Evolutionary conservation across 345 rosid species (phyloP), one percentile per base, ranked within the genome.

Genomic region (Populus tremula): DNA sequence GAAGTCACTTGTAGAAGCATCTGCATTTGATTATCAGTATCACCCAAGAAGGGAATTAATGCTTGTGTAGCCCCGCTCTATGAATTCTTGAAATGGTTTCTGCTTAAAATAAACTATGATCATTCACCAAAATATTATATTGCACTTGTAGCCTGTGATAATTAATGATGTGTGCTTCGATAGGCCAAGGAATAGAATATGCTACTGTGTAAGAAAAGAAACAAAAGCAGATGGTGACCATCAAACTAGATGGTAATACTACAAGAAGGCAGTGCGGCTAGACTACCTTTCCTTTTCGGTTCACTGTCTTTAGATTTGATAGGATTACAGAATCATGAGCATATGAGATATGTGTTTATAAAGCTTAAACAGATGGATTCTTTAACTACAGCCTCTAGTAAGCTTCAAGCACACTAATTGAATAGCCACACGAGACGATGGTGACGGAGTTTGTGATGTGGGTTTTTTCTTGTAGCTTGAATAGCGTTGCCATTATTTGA

Each of bases 361-460:
- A 73, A 62, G 77, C 75, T 76, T 78, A 29, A 38, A 38, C 8
- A 76, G 80, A 84, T 67, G 11, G 41, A 68, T 80, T 86, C 86
- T 71, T 71, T 14, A 31, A 43, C 18, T 39, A 80, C 66, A 50
- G 53, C 67, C 36, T 67, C 66, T 75, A 29, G 43, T 21, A 41
- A 81, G 82, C 89, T 84, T 78, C 83, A 84, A 74, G 74, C 79
- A 59, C 72, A 74, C 85, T 66, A 69, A 43, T 27, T 31, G 49
- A 54, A 54, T 20, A 20, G 61, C 21, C 21, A 21, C 41, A 43
- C 63, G 36, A 10, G 4, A 14, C n/a, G 56, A 38, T 69, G 47
- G 54, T 41, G 78, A 79, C 38, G 49, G 49, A 76, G 23, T 72
- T 82, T 74, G 71, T 72, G 67, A 70, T 70, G 62, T 27, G 18